Evolutionary conservation across 2,329 filamentous ascomycete species (phyloP), one percentile per base, ranked within the genome.

Genomic region (Alternaria incomplexa): DNA sequence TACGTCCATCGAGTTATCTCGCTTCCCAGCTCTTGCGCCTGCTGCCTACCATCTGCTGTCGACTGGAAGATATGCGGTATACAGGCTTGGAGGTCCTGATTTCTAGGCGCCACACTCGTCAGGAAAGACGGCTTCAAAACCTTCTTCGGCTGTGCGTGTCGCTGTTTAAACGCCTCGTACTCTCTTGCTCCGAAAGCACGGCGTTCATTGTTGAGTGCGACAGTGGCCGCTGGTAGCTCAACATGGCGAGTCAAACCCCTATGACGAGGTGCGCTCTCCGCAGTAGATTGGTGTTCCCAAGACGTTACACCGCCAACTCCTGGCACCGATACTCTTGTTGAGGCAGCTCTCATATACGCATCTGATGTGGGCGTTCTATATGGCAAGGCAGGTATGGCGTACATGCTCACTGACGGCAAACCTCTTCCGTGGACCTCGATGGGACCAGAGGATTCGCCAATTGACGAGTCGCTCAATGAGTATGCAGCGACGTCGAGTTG

Each of bases 131-230:
- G 46, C 46, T 52, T 58, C 6, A 8, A 5, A 5, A 5, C 6
- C 5, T 30, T 51, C 17, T 32, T 30, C 9, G 17, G 17, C 10
- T 15, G 13, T 10, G 36, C 1, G 22, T 52, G 17, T 10, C 17
- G 47, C 17, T 58, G 5, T n/a, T 22, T 44, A 36, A 52, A 52
- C 1, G 32, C 36, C 12, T 58, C 25, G 25, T 15, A 58, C 25
- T 52, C 56, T 9, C 6, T 30, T 45, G 26, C 46, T n/a, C 56
- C 47, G 28, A 58, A 51, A 7, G 47, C 56, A 45, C 36, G 56
- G 36, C 56, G 56, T 22, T 36, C 17, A 6, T 20, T 47, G 36
- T 58, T 58, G 46, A 52, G 56, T 12, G 12, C 1, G 9, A 28
- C 8, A 3, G 44, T 50, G 12, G 28, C 28, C 6, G 2, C 1